A percentile compares a stretch with the other conserved stretches of the same genome.
Conservation (phyloP, 2,329 filamentous ascomycete species). For the Clarireedia monteithiana region DNA sequence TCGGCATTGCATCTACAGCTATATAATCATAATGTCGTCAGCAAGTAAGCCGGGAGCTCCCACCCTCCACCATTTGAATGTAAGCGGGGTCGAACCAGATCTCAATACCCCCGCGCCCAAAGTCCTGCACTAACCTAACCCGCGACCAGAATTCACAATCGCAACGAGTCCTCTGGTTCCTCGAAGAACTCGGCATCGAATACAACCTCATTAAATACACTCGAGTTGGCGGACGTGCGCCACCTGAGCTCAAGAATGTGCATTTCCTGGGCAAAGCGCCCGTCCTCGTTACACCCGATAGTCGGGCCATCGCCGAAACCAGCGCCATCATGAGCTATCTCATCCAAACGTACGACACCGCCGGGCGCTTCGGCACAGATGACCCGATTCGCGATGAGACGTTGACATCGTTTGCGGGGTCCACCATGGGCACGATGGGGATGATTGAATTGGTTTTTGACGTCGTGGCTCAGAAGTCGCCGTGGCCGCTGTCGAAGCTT, state of each 20-base stretch:
- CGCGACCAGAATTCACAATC: slow-evolving; percentile 50
- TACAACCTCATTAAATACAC: slow-evolving; percentile 68
- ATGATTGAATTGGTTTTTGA: slow-evolving; percentile 7
- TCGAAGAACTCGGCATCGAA: slow-evolving; percentile 61
- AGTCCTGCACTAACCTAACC: neutral
- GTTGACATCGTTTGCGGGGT: slow-evolving; percentile 14
- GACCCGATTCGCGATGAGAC: slow-evolving; percentile 28
- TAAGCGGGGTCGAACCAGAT: slow-evolving; percentile 6
- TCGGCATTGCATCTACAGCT: no score
- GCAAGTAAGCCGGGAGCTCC: slow-evolving; percentile 7
- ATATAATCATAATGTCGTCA: neutral
- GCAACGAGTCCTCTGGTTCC: slow-evolving; percentile 60
- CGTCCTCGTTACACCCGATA: slow-evolving; percentile 41
- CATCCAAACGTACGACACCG: slow-evolving; percentile 28
- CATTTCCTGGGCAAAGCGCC: slow-evolving; percentile 84
- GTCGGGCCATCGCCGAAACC: slow-evolving; percentile 24
- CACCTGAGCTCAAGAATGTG: slow-evolving; percentile 58
- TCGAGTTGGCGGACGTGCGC: slow-evolving; percentile 44
- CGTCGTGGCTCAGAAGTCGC: slow-evolving; percentile 9
- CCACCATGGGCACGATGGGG: neutral
- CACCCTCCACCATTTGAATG: slow-evolving; percentile 25
- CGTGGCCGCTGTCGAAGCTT: slow-evolving; percentile 22
- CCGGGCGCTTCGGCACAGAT: slow-evolving; percentile 21
- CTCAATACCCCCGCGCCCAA: neutral
- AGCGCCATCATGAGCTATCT: slow-evolving; percentile 29